Evolutionary conservation across 2,329 filamentous ascomycete genomes (phyloP).

Genomic region (Trichoderma guizhouense): DNA sequence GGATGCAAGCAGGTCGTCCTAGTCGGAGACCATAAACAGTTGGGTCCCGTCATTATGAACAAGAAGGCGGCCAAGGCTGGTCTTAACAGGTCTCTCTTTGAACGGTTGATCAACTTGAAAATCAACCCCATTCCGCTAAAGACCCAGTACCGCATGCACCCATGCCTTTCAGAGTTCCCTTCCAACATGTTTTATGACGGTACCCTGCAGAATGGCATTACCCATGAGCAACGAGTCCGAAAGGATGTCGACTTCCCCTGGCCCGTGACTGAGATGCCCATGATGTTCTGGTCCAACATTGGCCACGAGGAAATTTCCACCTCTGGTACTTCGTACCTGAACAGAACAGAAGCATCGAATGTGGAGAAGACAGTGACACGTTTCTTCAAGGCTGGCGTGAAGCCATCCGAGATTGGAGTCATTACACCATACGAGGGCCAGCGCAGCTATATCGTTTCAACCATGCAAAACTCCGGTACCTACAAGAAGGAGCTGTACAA

Average conservation of each 20-base stretch:
- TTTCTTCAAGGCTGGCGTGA: constrained; percentile 98
- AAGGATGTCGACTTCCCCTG: constrained; percentile 97
- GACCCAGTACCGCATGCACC: constrained; percentile 98
- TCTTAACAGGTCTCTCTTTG: constrained; percentile 96
- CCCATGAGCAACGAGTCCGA: constrained; percentile 80
- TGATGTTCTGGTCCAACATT: constrained; percentile 99
- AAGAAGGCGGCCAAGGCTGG: constrained; percentile 99
- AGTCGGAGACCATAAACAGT: constrained; percentile 95
- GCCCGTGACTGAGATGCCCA: constrained; percentile 89
- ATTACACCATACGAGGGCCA: constrained; percentile 99
- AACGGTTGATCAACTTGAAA: constrained; percentile 89
- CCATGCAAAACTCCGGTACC: constrained; percentile 97
- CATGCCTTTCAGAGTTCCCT: constrained; percentile 92
- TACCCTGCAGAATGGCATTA: constrained; percentile 93
- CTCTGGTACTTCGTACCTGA: constrained; percentile 95
- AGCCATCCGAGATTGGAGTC: constrained; percentile 88
- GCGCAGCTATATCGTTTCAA: constrained; percentile 95
- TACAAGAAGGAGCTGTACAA: constrained; percentile 99
- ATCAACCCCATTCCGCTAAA: constrained; percentile 89
- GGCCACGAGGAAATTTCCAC: constrained; percentile 98
- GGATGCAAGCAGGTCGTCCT: constrained; percentile 99
- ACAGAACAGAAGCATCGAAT: constrained; percentile 93
- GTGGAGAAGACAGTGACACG: constrained; percentile 98
- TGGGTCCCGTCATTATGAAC: constrained; percentile 99
- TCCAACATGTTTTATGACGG: constrained; percentile 99